These are phyloP conservation scores for Penicillium herquei DNA, from an alignment of 495 filamentous ascomycete genomes.

Conservation along the genomic window DNA sequence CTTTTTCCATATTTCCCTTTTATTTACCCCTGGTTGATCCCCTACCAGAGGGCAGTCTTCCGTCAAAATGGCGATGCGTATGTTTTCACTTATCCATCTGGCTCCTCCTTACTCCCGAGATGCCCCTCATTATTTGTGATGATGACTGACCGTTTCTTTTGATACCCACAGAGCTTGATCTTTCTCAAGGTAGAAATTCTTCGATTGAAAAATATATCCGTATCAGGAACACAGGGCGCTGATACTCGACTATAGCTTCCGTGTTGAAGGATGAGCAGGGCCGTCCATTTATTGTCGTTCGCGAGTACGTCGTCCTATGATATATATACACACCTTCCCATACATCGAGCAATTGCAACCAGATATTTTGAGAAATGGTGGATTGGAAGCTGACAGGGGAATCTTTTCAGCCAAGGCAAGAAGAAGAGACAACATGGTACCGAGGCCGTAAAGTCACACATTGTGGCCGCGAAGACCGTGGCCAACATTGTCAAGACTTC, in stretches of 20 bases:
- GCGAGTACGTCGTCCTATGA: slow-evolving; percentile 72
- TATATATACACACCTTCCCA: slow-evolving; percentile 7
- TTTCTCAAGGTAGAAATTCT: slow-evolving; percentile 61
- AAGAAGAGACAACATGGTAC: slow-evolving; percentile 97
- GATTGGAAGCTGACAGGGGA: slow-evolving; percentile 18
- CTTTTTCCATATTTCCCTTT: slow-evolving; percentile 9
- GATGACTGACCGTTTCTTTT: slow-evolving; percentile 25
- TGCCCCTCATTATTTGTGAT: slow-evolving; percentile 36
- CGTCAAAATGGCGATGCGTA: slow-evolving; percentile 67
- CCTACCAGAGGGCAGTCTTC: slow-evolving; percentile 36
- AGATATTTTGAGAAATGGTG: not conserved
- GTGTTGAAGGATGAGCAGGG: slow-evolving; percentile 92
- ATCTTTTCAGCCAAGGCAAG: slow-evolving; percentile 75
- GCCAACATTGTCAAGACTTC: slow-evolving; percentile 97
- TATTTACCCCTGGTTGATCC: slow-evolving; percentile 15
- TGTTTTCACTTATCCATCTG: slow-evolving; percentile 16
- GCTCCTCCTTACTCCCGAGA: slow-evolving; percentile 19
- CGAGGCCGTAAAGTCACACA: slow-evolving; percentile 96
- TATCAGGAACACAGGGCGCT: slow-evolving; percentile 12
- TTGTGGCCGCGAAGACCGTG: slow-evolving; percentile 92
- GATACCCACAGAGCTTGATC: slow-evolving; percentile 59
- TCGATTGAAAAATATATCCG: not conserved
- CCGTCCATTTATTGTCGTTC: slow-evolving; percentile 94
- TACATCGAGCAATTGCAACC: slow-evolving; percentile 1
- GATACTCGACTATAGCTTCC: slow-evolving; percentile 52